Percentiles rank a stretch among this genome's conserved stretches.
These are phyloP conservation scores for Lentinus tigrinus DNA, from an alignment of 768 basidiomycete species.

Conservation along the genomic window DNA sequence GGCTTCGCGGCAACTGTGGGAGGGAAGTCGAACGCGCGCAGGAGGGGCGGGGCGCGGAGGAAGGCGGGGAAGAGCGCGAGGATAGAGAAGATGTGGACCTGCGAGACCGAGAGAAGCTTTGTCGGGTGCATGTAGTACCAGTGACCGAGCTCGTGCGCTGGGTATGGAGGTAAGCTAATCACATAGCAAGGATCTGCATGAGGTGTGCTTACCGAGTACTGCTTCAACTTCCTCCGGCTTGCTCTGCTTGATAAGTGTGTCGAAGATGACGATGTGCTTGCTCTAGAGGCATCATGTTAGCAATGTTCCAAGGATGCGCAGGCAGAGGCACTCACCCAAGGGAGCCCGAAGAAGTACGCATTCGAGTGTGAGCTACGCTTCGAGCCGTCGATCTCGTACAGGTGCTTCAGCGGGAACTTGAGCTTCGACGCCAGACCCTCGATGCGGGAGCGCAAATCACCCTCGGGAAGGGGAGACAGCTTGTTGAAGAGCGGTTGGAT, in stretches of 20 bases:
- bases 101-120: conserved; percentile 83
- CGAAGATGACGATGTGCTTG: conserved; percentile 96
- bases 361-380: conserved; percentile 95
- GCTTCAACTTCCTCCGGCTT: conserved; percentile 93
- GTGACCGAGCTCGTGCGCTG: conserved; percentile 94
- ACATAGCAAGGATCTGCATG: neutral
- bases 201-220: conserved; percentile 59
- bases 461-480: conserved; percentile 78
- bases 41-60: conserved; percentile 74
- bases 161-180: neutral
- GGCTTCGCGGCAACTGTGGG: conserved; percentile 59
- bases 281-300: conserved; percentile 44
- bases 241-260: conserved; percentile 92
- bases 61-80: conserved; percentile 89
- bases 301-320: neutral
- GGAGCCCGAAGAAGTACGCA: conserved; percentile 98
- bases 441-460: conserved; percentile 75
- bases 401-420: conserved; percentile 89
- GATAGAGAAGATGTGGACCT: conserved; percentile 85
- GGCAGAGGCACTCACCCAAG: conserved; percentile 60
- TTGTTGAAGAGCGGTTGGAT: conserved; percentile 99
- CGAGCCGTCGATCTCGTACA: conserved; percentile 97
- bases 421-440: conserved; percentile 77
- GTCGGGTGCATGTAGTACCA: conserved; percentile 93
- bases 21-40: conserved; percentile 81